phyloP scores from a whole-genome alignment of 164 flowering plant genomes.

The Buxus sempervirens region DNA sequence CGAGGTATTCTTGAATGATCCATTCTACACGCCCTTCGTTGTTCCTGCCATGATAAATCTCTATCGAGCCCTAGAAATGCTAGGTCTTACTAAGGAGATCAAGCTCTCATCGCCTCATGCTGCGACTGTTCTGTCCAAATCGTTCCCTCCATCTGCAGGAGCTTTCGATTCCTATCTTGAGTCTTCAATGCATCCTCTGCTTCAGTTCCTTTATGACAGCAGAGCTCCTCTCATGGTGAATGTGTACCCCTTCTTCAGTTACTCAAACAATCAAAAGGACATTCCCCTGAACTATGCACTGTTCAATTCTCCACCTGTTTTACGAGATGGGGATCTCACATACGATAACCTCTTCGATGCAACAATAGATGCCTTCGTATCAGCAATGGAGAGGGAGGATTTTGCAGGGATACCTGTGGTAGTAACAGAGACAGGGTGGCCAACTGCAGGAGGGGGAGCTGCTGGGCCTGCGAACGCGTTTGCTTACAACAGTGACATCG shows the following conservation, averaged over 20 bases:
- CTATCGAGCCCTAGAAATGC: conserved; percentile 32
- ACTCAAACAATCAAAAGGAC: conserved; percentile 16
- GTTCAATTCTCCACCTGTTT: conserved; percentile 15
- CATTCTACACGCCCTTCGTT: conserved; percentile 27
- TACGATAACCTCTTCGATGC: conserved; percentile 41
- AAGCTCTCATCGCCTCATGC: conserved; percentile 46
- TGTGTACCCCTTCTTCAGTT: conserved; percentile 44
- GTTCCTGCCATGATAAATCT: conserved; percentile 41
- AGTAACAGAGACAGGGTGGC: conserved; percentile 53
- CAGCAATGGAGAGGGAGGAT: conserved; percentile 44
- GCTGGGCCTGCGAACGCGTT: conserved; percentile 36
- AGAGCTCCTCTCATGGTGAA: conserved; percentile 41
- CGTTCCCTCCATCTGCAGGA: conserved; percentile 47
- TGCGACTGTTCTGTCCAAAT: conserved; percentile 27
- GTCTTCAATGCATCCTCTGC: conserved; percentile 22
- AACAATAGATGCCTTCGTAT: conserved; percentile 33
- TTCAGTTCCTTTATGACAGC: conserved; percentile 26
- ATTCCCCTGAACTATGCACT: conserved; percentile 35
- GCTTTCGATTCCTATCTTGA: conserved; percentile 25
- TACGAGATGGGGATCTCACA: conserved; percentile 17
- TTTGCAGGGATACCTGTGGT: conserved; percentile 26
- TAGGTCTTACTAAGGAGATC: conserved; percentile 23
- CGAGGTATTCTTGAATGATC: conserved; percentile 39
- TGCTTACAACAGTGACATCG: conserved; percentile 37
- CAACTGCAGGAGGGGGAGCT: conserved; percentile 32